Evolutionary conservation across 164 flowering plant genomes (phyloP).

Genomic region (Piper longum): DNA sequence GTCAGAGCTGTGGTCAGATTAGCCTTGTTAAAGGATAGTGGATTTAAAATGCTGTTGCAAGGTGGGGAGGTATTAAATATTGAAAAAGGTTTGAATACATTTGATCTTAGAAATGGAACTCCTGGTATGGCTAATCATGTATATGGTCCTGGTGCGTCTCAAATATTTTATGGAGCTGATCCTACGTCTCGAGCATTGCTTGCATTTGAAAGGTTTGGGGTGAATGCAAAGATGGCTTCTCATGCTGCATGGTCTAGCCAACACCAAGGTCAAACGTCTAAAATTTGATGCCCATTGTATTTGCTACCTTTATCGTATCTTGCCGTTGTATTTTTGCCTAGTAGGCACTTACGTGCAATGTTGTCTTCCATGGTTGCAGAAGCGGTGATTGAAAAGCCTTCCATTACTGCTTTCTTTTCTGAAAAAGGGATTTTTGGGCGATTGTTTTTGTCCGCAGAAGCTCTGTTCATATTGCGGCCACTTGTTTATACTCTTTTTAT

Average conservation of each 20-base stretch:
- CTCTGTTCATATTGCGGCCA: slow-evolving; percentile 62
- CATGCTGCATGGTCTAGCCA: slow-evolving; percentile 49
- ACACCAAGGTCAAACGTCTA: slow-evolving; percentile 22
- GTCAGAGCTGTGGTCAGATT: slow-evolving; percentile 67
- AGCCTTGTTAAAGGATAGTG: slow-evolving; percentile 58
- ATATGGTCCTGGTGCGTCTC: slow-evolving; percentile 20
- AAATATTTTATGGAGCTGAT: slow-evolving; percentile 17
- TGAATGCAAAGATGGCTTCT: slow-evolving; percentile 56
- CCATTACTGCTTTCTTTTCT: slow-evolving; percentile 45
- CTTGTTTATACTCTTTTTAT: slow-evolving; percentile 75
- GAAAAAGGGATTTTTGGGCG: slow-evolving; percentile 65
- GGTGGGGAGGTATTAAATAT: slow-evolving; percentile 63
- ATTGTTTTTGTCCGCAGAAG: slow-evolving; percentile 55
- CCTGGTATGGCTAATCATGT: slow-evolving; percentile 15
- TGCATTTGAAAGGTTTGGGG: slow-evolving; percentile 73
- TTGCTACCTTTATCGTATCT: not conserved
- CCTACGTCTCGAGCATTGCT: slow-evolving; percentile 46
- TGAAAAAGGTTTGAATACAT: slow-evolving; percentile 14
- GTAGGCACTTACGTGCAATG: not conserved
- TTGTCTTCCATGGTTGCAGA: slow-evolving; percentile 20
- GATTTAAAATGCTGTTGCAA: slow-evolving; percentile 83
- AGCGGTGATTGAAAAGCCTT: slow-evolving; percentile 29
- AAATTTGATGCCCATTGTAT: slow-evolving; percentile 29
- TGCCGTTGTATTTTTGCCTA: not conserved
- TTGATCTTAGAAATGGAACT: slow-evolving; percentile 15